Evolutionary conservation across 257 asterid species (phyloP), one percentile per base, ranked within the genome.

Genomic region (Solanum sitiens): DNA sequence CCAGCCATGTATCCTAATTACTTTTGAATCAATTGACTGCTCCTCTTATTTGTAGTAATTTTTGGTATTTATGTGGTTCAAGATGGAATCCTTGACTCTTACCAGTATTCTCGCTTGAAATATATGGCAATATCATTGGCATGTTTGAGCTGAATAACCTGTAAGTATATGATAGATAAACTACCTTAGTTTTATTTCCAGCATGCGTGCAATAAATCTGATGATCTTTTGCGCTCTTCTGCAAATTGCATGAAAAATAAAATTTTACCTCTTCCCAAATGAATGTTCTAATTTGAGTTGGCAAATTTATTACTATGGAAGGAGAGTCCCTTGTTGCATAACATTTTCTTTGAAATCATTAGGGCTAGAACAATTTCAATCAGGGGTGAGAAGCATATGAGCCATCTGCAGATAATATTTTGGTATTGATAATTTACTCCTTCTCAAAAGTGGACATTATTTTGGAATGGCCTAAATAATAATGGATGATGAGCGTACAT

Each of bases 131-230:
- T 87, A 95, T 95, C 35, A 95, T 97, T 88, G 99, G 99, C 90
- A 95, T 97, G 99, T 97, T 97, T 91, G 99, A 97, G 94, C 93
- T 94, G 90, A 97, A 97, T 91, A 97, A 97, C 92, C 98, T 97
- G 99, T 97, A 92, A 95, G 98, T 92, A 87, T 20, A 72, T 82
- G 86, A 82, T 30, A 7, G 44, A 82, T 82, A 32, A 50, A 82
- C 67, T 82, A 32, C 67, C 45, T 50, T 11, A 16, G 14, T 82
- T 10, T 50, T 82, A 82, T 82, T 82, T 30, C 18, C 86, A 82
- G 45, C 20, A 32, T 65, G 86, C 65, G 2, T 50, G 39, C 75
- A 11, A 25, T 84, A 74, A 40, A 33, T 44, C 61, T 63, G 88
- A 16, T 59, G 67, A 44, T 85, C 74, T 56, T 83, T 76, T 71